These are phyloP conservation scores for Cladosporium sp. DNA, from an alignment of 2,329 filamentous ascomycete species.

Conservation along the genomic window DNA sequence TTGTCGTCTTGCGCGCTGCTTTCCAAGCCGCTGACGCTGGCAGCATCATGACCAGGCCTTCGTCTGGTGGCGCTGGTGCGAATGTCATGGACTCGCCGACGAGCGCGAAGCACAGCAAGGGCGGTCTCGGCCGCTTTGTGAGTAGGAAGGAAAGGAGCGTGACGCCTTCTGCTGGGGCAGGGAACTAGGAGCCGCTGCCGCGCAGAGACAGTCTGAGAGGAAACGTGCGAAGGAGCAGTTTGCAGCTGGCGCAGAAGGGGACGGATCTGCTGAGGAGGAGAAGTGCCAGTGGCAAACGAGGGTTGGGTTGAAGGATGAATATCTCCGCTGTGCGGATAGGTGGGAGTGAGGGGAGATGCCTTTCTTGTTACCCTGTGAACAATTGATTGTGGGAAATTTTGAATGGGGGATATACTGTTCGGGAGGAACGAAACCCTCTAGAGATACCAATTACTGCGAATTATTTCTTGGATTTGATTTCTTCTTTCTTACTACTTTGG, in stretches of 20 bases:
- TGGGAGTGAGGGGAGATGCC: neutral
- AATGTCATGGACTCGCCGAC: slow-evolving; percentile 5
- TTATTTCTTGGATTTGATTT: neutral
- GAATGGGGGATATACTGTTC: no score
- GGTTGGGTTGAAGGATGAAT: neutral
- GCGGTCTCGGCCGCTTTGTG: slow-evolving; percentile 31
- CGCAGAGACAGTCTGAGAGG: slow-evolving; percentile 7
- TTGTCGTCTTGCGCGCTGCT: slow-evolving; percentile 55
- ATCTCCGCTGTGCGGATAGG: neutral
- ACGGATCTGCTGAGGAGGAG: slow-evolving; percentile 2
- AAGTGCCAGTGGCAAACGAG: neutral
- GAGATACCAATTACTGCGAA: slow-evolving; percentile 1
- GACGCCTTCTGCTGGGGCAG: slow-evolving; percentile 25
- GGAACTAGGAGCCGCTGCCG: slow-evolving; percentile 18
- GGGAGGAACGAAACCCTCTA: neutral
- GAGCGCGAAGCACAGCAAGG: slow-evolving; percentile 22
- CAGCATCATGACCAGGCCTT: slow-evolving; percentile 25
- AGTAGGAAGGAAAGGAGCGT: slow-evolving; percentile 33
- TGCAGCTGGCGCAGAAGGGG: neutral
- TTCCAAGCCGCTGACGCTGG: slow-evolving; percentile 32
- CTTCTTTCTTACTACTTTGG: neutral
- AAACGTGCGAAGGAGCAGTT: neutral
- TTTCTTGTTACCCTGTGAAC: neutral
- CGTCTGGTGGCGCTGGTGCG: slow-evolving; percentile 17
- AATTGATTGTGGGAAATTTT: neutral